Evolutionary conservation across 305 asterid species (phyloP).

Genomic region (Fraxinus latifolia): DNA sequence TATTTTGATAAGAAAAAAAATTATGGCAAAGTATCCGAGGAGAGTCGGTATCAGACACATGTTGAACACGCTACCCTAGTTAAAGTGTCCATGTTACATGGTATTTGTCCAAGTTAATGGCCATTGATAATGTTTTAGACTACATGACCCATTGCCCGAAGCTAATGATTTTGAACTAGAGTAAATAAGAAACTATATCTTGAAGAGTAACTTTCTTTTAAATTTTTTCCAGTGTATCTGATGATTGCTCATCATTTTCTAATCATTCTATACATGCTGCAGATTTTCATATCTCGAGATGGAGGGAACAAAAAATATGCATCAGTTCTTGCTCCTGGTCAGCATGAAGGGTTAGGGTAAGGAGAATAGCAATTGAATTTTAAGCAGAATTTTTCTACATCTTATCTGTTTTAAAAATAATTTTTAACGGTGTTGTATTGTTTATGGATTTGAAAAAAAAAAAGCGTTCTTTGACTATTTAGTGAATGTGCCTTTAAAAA

Average conservation of each 20-base stretch:
- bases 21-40: too few species aligned
- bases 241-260: background rate
- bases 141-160: background rate
- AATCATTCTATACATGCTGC: constrained; percentile 28
- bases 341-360: constrained; percentile 91
- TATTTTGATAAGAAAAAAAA: too few species aligned
- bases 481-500: too few species aligned
- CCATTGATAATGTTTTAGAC: background rate
- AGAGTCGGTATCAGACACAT: too few species aligned
- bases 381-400: background rate
- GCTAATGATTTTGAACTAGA: background rate
- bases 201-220: background rate
- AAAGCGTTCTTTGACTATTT: background rate
- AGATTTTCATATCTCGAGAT: constrained; percentile 96
- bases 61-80: too few species aligned
- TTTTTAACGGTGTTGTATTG: background rate
- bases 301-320: constrained; percentile 92
- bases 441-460: background rate
- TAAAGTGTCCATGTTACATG: too few species aligned
- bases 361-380: constrained; percentile 10
- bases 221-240: background rate
- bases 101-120: background rate
- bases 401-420: background rate
- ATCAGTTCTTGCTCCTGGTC: constrained; percentile 92
- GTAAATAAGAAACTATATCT: background rate